Evolutionary conservation across 2,329 filamentous ascomycete genomes (phyloP), one percentile per base, ranked within the genome.

Genomic region (Ascochyta clinopodiicola): DNA sequence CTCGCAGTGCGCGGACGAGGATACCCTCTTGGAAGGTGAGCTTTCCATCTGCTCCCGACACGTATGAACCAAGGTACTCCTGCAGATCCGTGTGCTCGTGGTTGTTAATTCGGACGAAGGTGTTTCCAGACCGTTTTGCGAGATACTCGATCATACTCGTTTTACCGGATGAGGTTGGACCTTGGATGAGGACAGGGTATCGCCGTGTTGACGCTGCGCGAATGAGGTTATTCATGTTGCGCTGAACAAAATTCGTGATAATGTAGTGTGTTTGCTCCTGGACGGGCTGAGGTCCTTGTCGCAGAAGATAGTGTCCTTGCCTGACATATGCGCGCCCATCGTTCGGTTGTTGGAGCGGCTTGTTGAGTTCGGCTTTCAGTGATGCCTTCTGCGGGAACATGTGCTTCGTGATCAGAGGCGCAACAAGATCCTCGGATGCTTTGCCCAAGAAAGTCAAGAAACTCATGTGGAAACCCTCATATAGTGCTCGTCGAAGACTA

Each of bases 131-230:
- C 51, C 91, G 89, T 69, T 96, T 95, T n/a, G 96, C 94, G 34
- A 99, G 83, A 72, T 96, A 97, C 76, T 98, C 94, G 37, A 99
- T 96, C 95, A 99, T 99, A 76, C 94, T 98, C 0, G 95, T 99
- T 77, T 99, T 99, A 61, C 95, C 95, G 12, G 94, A 91, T 5
- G 96, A 99, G 0, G 95, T 99, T 12, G 96, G 95, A 3, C 95
- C 95, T 75, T 99, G 95, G 19, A 99, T 90, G 9, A 99, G 82
- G 44, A 99, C 91, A 0, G 95, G 96, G 73, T 96, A 99, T 44
- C 90, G 86, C 32, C 92, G 82, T 4, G 94, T 99, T 0, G 94
- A 98, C 15, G 92, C 92, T 3, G 95, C 96, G 69, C 96, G 86
- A 10, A 98, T 94, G 25, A 99, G 79, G 67, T 99, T 99, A 64